These are phyloP conservation scores for Pleurotus citrinopileatus DNA, from an alignment of 768 basidiomycete genomes.

Conservation along the genomic window DNA sequence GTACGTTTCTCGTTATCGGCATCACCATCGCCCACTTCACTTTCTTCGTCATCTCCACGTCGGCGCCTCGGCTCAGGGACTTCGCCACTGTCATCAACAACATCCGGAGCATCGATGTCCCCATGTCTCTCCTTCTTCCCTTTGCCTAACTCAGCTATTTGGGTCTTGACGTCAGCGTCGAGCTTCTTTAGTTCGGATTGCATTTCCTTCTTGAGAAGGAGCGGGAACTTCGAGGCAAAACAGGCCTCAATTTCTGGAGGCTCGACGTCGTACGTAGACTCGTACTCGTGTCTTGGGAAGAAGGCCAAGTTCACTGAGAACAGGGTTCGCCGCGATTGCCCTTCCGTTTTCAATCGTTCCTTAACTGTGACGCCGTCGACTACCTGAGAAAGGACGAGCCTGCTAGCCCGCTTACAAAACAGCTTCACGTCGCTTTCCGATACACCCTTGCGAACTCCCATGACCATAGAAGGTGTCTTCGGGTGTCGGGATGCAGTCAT, in stretches of 20 bases:
- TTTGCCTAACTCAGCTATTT: constrained; percentile 81
- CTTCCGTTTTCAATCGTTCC: constrained; percentile 68
- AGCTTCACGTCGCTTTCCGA: constrained; percentile 53
- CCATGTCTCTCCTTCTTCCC: constrained; percentile 55
- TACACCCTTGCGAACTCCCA: constrained; percentile 60
- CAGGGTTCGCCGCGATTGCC: constrained; percentile 67
- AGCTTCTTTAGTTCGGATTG: constrained; percentile 81
- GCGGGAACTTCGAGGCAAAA: constrained; percentile 75
- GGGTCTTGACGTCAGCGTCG: constrained; percentile 72
- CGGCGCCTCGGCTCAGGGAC: constrained; percentile 37
- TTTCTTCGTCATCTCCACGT: constrained; percentile 50
- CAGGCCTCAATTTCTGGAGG: constrained; percentile 68
- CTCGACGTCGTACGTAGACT: constrained; percentile 75
- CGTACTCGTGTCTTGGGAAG: constrained; percentile 84
- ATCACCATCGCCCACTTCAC: constrained; percentile 81
- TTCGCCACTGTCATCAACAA: constrained; percentile 47
- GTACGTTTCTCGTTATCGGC: constrained; percentile 75
- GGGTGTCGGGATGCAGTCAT: constrained; percentile 97
- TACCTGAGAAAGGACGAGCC: constrained; percentile 83
- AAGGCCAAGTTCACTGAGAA: constrained; percentile 82
- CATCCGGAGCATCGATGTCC: constrained; percentile 50
- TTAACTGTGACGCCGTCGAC: constrained; percentile 80
- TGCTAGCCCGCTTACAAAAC: constrained; percentile 90
- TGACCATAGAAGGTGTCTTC: constrained; percentile 96
- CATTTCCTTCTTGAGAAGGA: constrained; percentile 83